Conservation (phyloP, 192 early-diverging fungal genomes). For the Coemansia sp. region DNA sequence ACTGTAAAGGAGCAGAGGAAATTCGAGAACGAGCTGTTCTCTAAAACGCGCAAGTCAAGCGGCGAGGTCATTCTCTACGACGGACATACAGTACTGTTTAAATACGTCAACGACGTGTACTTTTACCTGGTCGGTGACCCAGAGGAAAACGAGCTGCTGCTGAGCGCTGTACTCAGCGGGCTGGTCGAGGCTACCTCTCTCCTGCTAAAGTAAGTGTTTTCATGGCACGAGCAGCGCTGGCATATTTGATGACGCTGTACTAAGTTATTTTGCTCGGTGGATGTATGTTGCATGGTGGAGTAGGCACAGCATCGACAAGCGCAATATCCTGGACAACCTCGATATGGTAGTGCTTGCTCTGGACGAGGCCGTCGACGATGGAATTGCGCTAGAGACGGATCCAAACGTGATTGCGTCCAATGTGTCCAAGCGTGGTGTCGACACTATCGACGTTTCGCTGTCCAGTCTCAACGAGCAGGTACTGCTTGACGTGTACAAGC, state of each 20-base stretch:
- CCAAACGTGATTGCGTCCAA: conserved; percentile 73
- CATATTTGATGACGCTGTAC: not conserved
- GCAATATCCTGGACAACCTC: conserved; percentile 85
- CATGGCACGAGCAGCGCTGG: conserved; percentile 14
- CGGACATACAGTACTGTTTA: conserved; percentile 88
- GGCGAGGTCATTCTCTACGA: conserved; percentile 95
- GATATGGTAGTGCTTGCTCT: conserved; percentile 89
- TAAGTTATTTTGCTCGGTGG: not conserved
- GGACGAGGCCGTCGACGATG: conserved; percentile 96
- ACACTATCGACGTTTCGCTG: conserved; percentile 72
- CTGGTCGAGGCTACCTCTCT: conserved; percentile 85
- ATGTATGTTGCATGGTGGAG: not conserved
- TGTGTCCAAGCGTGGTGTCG: conserved; percentile 75
- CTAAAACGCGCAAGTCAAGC: conserved; percentile 80
- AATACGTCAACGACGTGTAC: conserved; percentile 82
- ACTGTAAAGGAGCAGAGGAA: conserved; percentile 80
- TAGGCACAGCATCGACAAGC: conserved; percentile 86
- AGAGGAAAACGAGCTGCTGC: conserved; percentile 95
- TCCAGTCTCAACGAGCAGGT: conserved; percentile 70
- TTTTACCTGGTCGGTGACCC: conserved; percentile 89
- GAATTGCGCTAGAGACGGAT: conserved; percentile 77
- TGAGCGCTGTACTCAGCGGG: conserved; percentile 74
- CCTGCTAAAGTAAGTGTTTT: conserved; percentile 73
- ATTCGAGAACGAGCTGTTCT: conserved; percentile 91
- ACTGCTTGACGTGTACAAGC: conserved; percentile 73